Evolutionary conservation across 805 yeast genomes (phyloP).

Genomic region (Saturnispora zaruensis): DNA sequence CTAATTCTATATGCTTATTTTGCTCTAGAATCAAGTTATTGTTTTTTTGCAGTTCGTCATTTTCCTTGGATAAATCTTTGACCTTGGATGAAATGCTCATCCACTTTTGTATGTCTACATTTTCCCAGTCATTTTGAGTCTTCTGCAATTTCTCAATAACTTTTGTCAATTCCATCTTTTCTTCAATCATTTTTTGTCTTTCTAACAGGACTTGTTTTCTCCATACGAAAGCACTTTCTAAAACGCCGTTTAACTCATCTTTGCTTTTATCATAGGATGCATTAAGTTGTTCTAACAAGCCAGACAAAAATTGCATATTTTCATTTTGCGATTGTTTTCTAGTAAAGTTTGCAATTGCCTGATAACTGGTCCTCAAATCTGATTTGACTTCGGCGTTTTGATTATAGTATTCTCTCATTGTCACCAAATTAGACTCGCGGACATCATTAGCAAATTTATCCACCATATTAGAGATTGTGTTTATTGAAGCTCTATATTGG

Average conservation of each 20-base stretch:
- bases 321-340: slow-evolving; percentile 26
- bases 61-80: neutral
- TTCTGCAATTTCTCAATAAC: slow-evolving; percentile 11
- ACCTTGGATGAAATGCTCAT: slow-evolving; percentile 2
- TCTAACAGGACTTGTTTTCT: slow-evolving; percentile 19
- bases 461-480: slow-evolving; percentile 21
- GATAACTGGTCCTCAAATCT: slow-evolving; percentile 24
- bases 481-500: slow-evolving; percentile 23
- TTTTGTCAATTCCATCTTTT: slow-evolving; percentile 17
- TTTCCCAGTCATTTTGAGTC: slow-evolving; percentile 10
- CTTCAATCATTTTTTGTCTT: slow-evolving; percentile 20
- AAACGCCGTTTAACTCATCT: slow-evolving; percentile 16
- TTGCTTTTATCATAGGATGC: slow-evolving; percentile 22
- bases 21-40: neutral
- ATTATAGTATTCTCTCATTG: slow-evolving; percentile 26
- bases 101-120: slow-evolving; percentile 8
- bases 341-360: slow-evolving; percentile 26
- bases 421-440: slow-evolving; percentile 26
- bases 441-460: slow-evolving; percentile 23
- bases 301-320: slow-evolving; percentile 22
- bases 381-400: slow-evolving; percentile 19
- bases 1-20: neutral
- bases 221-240: slow-evolving; percentile 20
- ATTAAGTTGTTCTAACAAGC: slow-evolving; percentile 22
- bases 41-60: neutral